Evolutionary conservation across 768 basidiomycete genomes (phyloP).

Genomic region (Artomyces pyxidatus): DNA sequence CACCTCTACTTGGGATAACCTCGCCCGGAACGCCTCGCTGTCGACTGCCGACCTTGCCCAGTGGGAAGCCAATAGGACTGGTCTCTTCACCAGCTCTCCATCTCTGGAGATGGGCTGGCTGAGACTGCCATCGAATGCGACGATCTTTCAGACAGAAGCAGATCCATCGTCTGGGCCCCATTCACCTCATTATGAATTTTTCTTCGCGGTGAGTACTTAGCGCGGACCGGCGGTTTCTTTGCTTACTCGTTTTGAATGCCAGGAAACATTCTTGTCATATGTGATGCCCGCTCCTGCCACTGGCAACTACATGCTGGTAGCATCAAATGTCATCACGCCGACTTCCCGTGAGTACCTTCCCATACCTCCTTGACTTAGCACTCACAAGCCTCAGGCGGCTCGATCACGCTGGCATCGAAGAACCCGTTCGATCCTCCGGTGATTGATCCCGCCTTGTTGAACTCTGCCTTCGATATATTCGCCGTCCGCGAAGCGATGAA

Average conservation of each 20-base stretch:
- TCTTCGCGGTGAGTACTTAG: background rate
- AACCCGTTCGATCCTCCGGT: slow-evolving; percentile 19
- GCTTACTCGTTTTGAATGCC: background rate
- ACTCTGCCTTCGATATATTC: background rate
- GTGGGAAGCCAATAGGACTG: background rate
- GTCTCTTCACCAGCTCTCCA: background rate
- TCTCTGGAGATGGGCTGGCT: background rate
- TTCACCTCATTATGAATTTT: slow-evolving; percentile 4
- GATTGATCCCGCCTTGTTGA: slow-evolving; percentile 15
- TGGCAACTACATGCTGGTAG: background rate
- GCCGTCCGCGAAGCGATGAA: background rate
- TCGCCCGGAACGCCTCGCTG: background rate
- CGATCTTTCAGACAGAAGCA: background rate
- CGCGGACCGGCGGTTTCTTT: too few relatives aligned
- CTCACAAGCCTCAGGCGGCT: slow-evolving; percentile 6
- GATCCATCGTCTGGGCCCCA: slow-evolving; percentile 1
- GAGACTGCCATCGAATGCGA: background rate
- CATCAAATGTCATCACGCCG: background rate
- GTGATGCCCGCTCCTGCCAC: background rate
- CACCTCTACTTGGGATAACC: background rate
- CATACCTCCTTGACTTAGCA: background rate
- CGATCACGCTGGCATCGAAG: slow-evolving; percentile 16
- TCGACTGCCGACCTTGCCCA: background rate
- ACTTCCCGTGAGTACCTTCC: slow-evolving; percentile 5
- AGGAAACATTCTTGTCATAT: background rate